A percentile compares a stretch with the other conserved stretches of the same genome.
phyloP scores from a whole-genome alignment of 768 basidiomycete genomes.

The Mrakia blollopis region DNA sequence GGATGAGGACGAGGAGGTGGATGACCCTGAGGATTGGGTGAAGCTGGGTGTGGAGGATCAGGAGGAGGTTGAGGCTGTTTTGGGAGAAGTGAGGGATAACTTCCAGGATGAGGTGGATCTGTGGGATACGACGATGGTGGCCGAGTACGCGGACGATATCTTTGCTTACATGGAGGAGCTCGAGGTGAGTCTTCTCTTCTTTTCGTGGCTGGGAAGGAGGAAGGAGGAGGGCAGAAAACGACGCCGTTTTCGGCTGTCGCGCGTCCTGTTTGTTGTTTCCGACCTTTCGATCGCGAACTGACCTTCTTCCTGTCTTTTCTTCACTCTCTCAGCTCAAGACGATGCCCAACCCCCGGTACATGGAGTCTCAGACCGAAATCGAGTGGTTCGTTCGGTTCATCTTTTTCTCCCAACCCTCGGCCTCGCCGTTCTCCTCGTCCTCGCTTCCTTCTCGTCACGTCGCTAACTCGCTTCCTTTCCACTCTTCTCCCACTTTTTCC shows the following conservation, averaged over 20 bases:
- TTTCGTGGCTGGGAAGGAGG: not conserved
- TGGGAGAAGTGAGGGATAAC: conserved; percentile 59
- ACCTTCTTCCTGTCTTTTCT: not conserved
- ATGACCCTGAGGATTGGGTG: conserved; percentile 48
- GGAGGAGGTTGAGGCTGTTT: conserved; percentile 46
- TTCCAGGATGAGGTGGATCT: conserved; percentile 71
- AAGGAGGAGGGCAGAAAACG: not conserved
- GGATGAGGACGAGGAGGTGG: conserved; percentile 36
- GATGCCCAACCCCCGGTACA: conserved; percentile 91
- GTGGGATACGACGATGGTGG: conserved; percentile 89
- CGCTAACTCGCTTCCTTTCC: not conserved
- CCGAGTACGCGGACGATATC: conserved; percentile 98
- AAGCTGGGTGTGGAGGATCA: conserved; percentile 43
- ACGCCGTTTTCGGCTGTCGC: not conserved
- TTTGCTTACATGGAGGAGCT: conserved; percentile 92
- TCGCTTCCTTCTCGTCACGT: not conserved
- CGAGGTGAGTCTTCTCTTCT: conserved; percentile 57
- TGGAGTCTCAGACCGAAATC: conserved; percentile 88
- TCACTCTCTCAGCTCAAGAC: conserved; percentile 57
- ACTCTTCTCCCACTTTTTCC: conserved; percentile 36
- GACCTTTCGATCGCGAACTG: conserved; percentile 1
- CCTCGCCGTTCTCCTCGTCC: not conserved
- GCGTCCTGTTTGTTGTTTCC: not conserved
- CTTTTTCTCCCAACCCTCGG: not conserved
- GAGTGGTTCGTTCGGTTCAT: conserved; percentile 43